Evolutionary conservation across 768 basidiomycete species (phyloP).

Genomic region (Tephrocybe sp.): DNA sequence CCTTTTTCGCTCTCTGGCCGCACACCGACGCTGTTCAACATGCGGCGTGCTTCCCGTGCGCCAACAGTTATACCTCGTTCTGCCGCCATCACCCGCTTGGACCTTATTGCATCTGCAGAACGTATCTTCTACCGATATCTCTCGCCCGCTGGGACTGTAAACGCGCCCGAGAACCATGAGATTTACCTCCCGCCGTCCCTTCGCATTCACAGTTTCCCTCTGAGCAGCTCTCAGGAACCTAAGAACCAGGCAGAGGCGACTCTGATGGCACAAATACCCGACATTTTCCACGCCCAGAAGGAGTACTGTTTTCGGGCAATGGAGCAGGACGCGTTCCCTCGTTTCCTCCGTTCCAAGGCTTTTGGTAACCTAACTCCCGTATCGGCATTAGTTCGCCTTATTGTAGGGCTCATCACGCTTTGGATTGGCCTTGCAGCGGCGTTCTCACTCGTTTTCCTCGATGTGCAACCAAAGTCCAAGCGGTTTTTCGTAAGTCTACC

Average conservation of each 20-base stretch:
- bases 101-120: conserved; percentile 92
- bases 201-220: conserved; percentile 88
- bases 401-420: conserved; percentile 79
- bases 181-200: conserved; percentile 95
- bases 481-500: conserved; percentile 85
- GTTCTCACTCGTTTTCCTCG: conserved; percentile 92
- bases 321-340: conserved; percentile 93
- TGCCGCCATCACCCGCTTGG: conserved; percentile 84
- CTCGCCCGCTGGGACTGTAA: conserved; percentile 72
- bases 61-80: conserved; percentile 94
- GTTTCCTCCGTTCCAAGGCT: conserved; percentile 96
- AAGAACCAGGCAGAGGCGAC: conserved; percentile 65
- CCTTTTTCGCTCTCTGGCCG: conserved; percentile 78
- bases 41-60: conserved; percentile 80
- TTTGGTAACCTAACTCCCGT: conserved; percentile 96
- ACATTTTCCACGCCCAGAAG: conserved; percentile 97
- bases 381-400: conserved; percentile 82
- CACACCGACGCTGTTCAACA: conserved; percentile 75
- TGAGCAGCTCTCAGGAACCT: conserved; percentile 74
- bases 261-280: conserved; percentile 87
- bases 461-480: conserved; percentile 89
- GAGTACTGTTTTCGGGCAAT: conserved; percentile 96
- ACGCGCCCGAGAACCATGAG: conserved; percentile 90
- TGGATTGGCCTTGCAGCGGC: conserved; percentile 95
- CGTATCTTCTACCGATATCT: conserved; percentile 96